A percentile compares a stretch with the other conserved stretches of the same genome.
phyloP scores from a whole-genome alignment of 1,284 basidiomycete genomes.

The Lentinula novae-zelandiae region DNA sequence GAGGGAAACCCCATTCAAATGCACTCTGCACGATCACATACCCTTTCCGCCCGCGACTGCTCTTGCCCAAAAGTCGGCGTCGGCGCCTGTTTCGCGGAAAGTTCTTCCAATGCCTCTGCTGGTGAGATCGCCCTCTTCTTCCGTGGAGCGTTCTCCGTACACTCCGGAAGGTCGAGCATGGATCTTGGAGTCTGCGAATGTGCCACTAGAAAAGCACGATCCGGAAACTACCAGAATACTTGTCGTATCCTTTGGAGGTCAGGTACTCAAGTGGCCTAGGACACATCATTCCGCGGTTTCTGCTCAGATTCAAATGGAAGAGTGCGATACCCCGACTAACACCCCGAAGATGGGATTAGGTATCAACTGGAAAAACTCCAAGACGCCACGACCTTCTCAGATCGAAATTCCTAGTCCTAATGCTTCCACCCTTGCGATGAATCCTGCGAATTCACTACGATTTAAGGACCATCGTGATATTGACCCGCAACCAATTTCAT shows the following conservation, averaged over 20 bases:
- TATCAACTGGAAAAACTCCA: background rate
- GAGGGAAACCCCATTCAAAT: conserved; percentile 21
- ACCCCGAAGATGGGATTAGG: background rate
- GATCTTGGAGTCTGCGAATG: conserved; percentile 53
- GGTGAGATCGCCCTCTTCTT: conserved; percentile 46
- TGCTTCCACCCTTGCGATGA: background rate
- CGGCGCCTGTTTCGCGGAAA: conserved; percentile 29
- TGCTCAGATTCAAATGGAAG: background rate
- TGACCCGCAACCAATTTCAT: conserved; percentile 9
- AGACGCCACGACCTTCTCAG: background rate
- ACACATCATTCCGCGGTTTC: conserved; percentile 14
- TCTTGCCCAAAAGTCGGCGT: conserved; percentile 16
- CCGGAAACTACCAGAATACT: conserved; percentile 51
- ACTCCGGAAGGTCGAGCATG: conserved; percentile 45
- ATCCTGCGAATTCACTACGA: background rate
- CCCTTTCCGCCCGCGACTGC: conserved; percentile 28
- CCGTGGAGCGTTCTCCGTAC: conserved; percentile 35
- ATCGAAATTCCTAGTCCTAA: background rate
- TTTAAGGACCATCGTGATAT: conserved; percentile 7
- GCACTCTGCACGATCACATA: conserved; percentile 32
- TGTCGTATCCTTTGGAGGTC: conserved; percentile 77
- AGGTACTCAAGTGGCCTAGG: conserved; percentile 46
- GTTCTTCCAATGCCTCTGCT: conserved; percentile 60
- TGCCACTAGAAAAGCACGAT: conserved; percentile 51
- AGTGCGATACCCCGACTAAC: background rate